Percentiles rank a stretch among this genome's conserved stretches.
phyloP scores from a whole-genome alignment of 768 basidiomycete genomes.

The Lenzites betulinus region DNA sequence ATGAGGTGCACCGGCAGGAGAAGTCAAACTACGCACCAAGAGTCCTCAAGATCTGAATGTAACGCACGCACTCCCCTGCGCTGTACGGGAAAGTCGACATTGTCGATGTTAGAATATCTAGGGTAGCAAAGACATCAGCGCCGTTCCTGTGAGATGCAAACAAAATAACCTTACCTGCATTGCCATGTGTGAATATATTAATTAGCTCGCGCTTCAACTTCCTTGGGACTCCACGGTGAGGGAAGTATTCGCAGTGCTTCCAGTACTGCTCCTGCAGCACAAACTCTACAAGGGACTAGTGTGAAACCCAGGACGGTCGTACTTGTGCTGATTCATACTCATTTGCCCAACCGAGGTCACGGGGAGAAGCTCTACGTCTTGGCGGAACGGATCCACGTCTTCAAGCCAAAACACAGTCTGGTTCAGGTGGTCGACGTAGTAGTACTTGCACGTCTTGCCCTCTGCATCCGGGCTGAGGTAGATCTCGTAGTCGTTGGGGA shows the following conservation, averaged over 20 bases:
- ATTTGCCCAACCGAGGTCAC: constrained; percentile 8
- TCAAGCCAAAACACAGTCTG: constrained; percentile 28
- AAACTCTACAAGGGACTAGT: constrained; percentile 6
- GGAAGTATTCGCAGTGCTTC: constrained; percentile 33
- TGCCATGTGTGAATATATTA: constrained; percentile 25
- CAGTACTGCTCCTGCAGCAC: constrained; percentile 31
- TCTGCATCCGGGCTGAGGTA: constrained; percentile 14
- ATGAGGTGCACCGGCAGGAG: background rate
- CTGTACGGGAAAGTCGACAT: constrained; percentile 30
- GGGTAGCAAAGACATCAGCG: background rate
- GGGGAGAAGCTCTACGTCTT: constrained; percentile 9
- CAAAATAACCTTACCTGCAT: constrained; percentile 17
- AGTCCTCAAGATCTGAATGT: constrained; percentile 16
- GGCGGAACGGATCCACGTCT: constrained; percentile 11
- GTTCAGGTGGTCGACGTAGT: constrained; percentile 25
- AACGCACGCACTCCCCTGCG: constrained; percentile 25
- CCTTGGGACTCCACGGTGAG: constrained; percentile 20
- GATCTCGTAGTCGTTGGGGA: constrained; percentile 17
- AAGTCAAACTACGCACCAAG: constrained; percentile 6
- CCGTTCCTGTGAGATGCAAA: background rate
- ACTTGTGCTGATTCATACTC: constrained; percentile 9
- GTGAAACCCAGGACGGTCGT: background rate
- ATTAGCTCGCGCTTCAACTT: constrained; percentile 14
- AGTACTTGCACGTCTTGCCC: constrained; percentile 22
- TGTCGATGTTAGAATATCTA: constrained; percentile 30